Percentiles rank a stretch among this genome's conserved stretches.
Conservation (phyloP, 495 filamentous ascomycete genomes). For the Aspergillus avenaceus region DNA sequence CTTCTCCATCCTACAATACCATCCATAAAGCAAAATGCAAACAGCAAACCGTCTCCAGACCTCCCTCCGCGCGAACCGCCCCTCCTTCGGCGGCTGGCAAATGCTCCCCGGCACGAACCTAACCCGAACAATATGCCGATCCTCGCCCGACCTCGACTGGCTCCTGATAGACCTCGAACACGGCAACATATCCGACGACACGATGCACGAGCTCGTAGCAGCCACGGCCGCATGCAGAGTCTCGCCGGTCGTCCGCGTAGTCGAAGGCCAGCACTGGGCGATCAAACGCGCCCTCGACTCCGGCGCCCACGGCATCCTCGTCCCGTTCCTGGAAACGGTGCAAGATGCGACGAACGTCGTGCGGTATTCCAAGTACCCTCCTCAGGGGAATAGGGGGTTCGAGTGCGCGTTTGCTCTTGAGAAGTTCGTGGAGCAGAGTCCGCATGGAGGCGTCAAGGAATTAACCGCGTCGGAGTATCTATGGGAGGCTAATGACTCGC, state of each 20-base stretch:
- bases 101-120: slow-evolving; percentile 3
- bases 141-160: not conserved
- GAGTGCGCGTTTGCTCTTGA: not conserved
- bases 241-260: slow-evolving; percentile 63
- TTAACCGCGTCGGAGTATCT: slow-evolving; percentile 45
- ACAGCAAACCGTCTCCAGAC: slow-evolving; percentile 1
- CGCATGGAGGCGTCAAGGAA: not conserved
- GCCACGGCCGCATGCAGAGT: slow-evolving; percentile 62
- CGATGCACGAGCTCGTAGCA: slow-evolving; percentile 79
- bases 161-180: slow-evolving; percentile 21
- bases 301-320: slow-evolving; percentile 59
- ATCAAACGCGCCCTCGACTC: slow-evolving; percentile 69
- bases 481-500: slow-evolving; percentile 65
- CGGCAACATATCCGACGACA: slow-evolving; percentile 45
- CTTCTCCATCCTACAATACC: too few relatives aligned
- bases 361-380: slow-evolving; percentile 61
- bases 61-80: not conserved
- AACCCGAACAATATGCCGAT: not conserved
- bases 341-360: slow-evolving; percentile 60
- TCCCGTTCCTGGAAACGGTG: slow-evolving; percentile 30
- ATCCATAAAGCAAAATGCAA: slow-evolving; percentile 1
- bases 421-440: slow-evolving; percentile 3
- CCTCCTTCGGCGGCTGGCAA: slow-evolving; percentile 1
- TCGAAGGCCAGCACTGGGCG: slow-evolving; percentile 63
- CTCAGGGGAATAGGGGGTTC: slow-evolving; percentile 54